Evolutionary conservation across 345 rosid genomes (phyloP).

Genomic region (Aegle marmelos): DNA sequence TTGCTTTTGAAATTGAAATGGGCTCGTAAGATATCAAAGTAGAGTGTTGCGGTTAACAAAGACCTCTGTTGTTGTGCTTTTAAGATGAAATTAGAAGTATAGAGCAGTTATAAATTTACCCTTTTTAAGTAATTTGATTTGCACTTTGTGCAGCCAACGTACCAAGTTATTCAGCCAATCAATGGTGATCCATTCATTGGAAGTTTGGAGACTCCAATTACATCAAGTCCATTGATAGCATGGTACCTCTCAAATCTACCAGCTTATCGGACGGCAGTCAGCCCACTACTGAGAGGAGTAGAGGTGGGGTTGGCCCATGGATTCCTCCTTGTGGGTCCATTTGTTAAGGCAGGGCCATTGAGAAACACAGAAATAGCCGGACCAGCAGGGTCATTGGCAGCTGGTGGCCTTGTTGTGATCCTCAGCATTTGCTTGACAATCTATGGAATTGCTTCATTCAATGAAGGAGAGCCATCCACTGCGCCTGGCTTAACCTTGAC

Average conservation of each 20-base stretch:
- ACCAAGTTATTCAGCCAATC: conserved; percentile 92
- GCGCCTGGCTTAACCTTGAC: conserved; percentile 85
- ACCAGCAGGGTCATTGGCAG: conserved; percentile 76
- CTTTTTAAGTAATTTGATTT: no score
- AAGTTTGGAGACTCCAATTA: conserved; percentile 90
- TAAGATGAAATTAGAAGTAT: no score
- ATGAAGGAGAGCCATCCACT: conserved; percentile 77
- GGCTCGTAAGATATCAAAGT: no score
- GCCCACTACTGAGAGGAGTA: conserved; percentile 83
- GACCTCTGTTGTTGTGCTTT: no score
- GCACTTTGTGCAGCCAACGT: conserved; percentile 60
- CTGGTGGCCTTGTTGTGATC: conserved; percentile 81
- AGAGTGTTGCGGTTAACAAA: no score
- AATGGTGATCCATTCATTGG: conserved; percentile 98
- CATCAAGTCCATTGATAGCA: conserved; percentile 89
- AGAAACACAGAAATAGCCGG: conserved; percentile 85
- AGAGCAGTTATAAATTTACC: no score
- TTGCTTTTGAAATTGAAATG: neutral
- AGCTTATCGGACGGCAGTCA: conserved; percentile 88
- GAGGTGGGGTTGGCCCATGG: conserved; percentile 94
- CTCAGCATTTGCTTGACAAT: conserved; percentile 86
- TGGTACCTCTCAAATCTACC: conserved; percentile 98
- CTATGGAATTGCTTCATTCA: conserved; percentile 74
- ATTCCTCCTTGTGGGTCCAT: conserved; percentile 82
- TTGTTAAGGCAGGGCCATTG: conserved; percentile 81